phyloP scores from a whole-genome alignment of 1,139 yeast genomes.

The Candida sp. region DNA sequence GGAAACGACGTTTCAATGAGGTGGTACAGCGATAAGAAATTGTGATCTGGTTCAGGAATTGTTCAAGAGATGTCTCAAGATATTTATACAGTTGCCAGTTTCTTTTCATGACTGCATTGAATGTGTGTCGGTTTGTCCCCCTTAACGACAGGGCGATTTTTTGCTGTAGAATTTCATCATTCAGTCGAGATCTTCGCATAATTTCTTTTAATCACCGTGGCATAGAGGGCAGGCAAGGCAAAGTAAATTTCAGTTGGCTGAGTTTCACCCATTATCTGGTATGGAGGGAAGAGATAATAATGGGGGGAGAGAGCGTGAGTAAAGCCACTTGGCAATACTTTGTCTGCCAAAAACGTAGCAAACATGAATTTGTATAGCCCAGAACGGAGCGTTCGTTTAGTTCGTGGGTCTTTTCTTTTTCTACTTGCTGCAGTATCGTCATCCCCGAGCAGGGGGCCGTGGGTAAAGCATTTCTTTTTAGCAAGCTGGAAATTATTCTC shows the following conservation, averaged over 20 bases:
- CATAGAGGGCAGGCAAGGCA: neutral
- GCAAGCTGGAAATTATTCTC: no score
- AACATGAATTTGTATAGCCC: no score
- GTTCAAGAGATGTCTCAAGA: neutral
- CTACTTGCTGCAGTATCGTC: no score
- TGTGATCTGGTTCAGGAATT: neutral
- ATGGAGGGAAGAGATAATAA: neutral
- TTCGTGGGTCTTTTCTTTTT: no score
- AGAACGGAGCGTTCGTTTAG: no score
- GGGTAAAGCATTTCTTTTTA: no score
- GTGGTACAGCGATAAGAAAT: neutral
- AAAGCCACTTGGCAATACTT: no score
- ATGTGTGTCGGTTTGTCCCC: no score
- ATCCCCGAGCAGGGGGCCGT: no score
- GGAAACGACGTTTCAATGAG: neutral
- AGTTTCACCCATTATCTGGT: neutral
- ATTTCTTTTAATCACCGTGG: neutral
- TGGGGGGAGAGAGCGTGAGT: no score
- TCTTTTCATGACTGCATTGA: neutral
- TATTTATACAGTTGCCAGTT: neutral
- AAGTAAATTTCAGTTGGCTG: neutral
- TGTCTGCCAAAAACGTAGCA: no score
- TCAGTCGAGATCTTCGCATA: neutral
- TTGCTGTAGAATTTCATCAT: conserved; percentile 2
- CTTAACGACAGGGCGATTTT: no score